A percentile compares a stretch with the other conserved stretches of the same genome.
Evolutionary conservation across 2,329 filamentous ascomycete genomes (phyloP).

Genomic region (Diaporthe aspalathi): DNA sequence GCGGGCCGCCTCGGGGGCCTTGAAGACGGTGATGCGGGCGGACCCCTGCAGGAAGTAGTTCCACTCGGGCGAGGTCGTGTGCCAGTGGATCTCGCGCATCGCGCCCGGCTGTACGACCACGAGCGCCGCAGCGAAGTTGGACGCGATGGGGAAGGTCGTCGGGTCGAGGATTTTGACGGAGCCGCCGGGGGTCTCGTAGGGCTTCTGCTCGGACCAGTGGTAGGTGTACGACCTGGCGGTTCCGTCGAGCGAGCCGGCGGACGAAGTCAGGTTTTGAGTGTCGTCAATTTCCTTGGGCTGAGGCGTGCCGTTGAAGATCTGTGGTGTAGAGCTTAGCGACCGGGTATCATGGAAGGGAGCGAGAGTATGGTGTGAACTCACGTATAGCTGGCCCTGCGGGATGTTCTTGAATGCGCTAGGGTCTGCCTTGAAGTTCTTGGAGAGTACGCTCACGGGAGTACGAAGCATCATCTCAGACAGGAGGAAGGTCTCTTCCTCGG

Average conservation of each 20-base stretch:
- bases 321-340: background rate
- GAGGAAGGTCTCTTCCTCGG: conserved; percentile 70
- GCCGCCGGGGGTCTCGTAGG: conserved; percentile 65
- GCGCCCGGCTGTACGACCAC: conserved; percentile 71
- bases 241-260: conserved; percentile 55
- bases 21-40: conserved; percentile 67
- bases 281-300: conserved; percentile 57
- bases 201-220: conserved; percentile 63
- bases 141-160: conserved; percentile 66
- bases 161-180: conserved; percentile 70
- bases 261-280: conserved; percentile 58
- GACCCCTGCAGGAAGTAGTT: conserved; percentile 68
- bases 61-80: conserved; percentile 71
- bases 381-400: conserved; percentile 59
- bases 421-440: conserved; percentile 65
- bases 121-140: conserved; percentile 65
- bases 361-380: conserved; percentile 39
- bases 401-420: conserved; percentile 60
- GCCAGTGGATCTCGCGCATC: conserved; percentile 74
- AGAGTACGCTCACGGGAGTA: conserved; percentile 63
- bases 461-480: conserved; percentile 64
- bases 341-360: conserved; percentile 16
- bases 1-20: conserved; percentile 59
- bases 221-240: conserved; percentile 56
- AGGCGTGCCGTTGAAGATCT: conserved; percentile 64